Percentiles rank a stretch among this genome's conserved stretches.
Conservation (phyloP, 1,139 yeast species). For the Geotrichum reessii region DNA sequence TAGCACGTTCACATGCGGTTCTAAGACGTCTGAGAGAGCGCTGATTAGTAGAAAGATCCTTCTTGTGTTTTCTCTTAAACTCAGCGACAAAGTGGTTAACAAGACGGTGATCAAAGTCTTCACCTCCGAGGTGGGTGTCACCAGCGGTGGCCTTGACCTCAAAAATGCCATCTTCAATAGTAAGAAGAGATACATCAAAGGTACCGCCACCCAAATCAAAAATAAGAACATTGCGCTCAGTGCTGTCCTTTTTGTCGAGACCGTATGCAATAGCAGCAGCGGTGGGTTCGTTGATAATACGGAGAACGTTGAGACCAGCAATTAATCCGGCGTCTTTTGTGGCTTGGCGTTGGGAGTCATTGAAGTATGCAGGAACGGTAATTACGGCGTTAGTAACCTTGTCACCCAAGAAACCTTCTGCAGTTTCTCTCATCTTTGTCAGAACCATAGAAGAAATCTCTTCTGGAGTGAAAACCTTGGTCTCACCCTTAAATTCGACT, state of each 20-base stretch:
- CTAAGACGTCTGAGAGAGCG: conserved; percentile 97
- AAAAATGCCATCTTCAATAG: conserved; percentile 98
- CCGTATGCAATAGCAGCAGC: conserved; percentile 98
- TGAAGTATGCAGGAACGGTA: conserved; percentile 93
- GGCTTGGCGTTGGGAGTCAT: conserved; percentile 95
- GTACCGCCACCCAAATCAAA: conserved; percentile 99
- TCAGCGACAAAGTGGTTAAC: conserved; percentile 91
- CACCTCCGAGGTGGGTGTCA: conserved; percentile 99
- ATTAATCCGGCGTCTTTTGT: conserved; percentile 97
- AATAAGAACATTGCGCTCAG: conserved; percentile 82
- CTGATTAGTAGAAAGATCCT: conserved; percentile 84
- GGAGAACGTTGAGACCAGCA: conserved; percentile 89
- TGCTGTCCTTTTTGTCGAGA: conserved; percentile 84
- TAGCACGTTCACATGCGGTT: conserved; percentile 99
- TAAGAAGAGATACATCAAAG: conserved; percentile 93
- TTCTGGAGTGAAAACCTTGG: conserved; percentile 90
- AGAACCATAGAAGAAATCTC: conserved; percentile 93
- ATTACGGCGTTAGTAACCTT: conserved; percentile 84
- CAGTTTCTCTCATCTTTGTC: conserved; percentile 93
- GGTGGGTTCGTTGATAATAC: conserved; percentile 94
- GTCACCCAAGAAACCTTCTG: conserved; percentile 85
- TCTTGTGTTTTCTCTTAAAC: conserved; percentile 95
- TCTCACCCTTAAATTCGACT: conserved; percentile 91
- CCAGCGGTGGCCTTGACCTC: conserved; percentile 99
- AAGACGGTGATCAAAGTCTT: too few relatives aligned